Base-by-base conservation (phyloP, 2,329 filamentous ascomycete species). In the Fusarium irregulare region DNA sequence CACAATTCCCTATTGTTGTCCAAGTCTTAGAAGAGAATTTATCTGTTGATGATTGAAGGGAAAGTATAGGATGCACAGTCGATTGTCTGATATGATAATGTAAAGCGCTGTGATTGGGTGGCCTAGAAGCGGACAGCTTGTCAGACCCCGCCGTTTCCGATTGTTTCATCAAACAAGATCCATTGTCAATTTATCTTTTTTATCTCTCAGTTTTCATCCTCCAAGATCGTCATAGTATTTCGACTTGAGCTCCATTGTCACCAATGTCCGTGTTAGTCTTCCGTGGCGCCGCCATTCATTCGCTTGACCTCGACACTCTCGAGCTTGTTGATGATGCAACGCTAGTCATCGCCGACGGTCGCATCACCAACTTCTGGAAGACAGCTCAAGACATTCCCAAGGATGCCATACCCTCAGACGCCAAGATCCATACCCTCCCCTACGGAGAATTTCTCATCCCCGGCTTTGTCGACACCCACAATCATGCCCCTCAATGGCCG, bases 381-480 rank as follows among this genome's bases (percentile, higher is more conserved):
- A 21, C 13, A 3, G 11, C 11, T 3, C 20, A 27, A 1, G 7
- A 60, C 7, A 41, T 60, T 1, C 51, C 45, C 5, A 2, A 34
- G 6, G 46, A 51, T 37, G 23, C 21, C 3, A 7, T 59, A 18
- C 46, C 46, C 2, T 3, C 40, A 1, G 3, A 27, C 14, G 27
- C 51, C 5, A 41, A 34, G 14, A 23, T 42, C 0, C 1, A 41
- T 3, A 21, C 1, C n/a, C 14, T 64, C 0, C 2, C n/a, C 0
- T 12, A 16, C 4, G 60, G 62, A 18, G 62, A 65, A 2, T 65
- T 65, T 2, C 12, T 67, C 3, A 84, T 88, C 47, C 88, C 88
- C 0, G 87, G 87, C 25, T 86, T 89, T 66, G 80, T 92, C 41
- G 89, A 92, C 77, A 91, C 88, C 2, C 90, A 92, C 77, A 90